Conservation (phyloP, 148 eudicot species). For the Vaccinium myrtillus region DNA sequence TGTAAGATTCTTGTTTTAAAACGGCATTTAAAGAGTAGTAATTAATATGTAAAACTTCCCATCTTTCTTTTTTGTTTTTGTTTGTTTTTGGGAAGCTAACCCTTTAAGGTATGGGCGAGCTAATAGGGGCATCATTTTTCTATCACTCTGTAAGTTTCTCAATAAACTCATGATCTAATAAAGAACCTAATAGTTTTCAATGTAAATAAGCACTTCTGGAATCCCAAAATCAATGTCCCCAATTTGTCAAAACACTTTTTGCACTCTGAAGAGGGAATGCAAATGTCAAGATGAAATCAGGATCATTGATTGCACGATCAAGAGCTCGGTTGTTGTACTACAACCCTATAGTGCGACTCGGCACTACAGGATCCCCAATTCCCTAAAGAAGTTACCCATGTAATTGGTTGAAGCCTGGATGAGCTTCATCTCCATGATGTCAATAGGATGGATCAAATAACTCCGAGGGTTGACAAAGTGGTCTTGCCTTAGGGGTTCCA, state of each 20-base stretch:
- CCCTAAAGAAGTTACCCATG: background rate
- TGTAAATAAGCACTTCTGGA: background rate
- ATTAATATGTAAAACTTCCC: too few species aligned
- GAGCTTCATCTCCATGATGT: background rate
- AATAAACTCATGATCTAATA: background rate
- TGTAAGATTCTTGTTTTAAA: background rate
- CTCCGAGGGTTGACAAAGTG: too few species aligned
- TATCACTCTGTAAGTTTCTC: background rate
- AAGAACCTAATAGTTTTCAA: background rate
- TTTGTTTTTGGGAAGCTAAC: background rate
- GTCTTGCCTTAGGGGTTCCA: too few species aligned
- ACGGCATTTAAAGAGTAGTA: background rate
- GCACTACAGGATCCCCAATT: too few species aligned
- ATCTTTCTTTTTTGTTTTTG: background rate
- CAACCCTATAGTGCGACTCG: too few species aligned
- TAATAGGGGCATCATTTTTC: too few species aligned
- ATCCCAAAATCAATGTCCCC: background rate
- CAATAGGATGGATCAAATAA: too few species aligned
- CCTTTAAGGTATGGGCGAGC: background rate
- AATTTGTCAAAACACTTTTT: background rate
- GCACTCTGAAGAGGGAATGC: background rate
- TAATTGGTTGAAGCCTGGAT: background rate
- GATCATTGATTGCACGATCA: too few species aligned
- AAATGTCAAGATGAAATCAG: too few species aligned
- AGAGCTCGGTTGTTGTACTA: too few species aligned